phyloP scores from a whole-genome alignment of 2,329 filamentous ascomycete genomes.

The Lachnellula suecica region DNA sequence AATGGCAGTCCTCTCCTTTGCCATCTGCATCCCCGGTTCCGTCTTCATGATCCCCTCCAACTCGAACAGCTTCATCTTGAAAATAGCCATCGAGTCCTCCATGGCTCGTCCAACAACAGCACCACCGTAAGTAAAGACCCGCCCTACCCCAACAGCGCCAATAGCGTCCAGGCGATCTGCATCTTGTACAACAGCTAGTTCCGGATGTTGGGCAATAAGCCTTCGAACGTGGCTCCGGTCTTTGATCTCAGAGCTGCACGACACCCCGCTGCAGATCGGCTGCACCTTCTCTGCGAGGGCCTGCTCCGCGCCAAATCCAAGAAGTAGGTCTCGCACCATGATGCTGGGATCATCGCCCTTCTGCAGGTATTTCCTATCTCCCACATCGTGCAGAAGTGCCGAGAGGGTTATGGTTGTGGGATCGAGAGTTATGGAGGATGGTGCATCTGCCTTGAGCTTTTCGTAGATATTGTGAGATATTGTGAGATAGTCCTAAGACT shows the following conservation, averaged over 20 bases:
- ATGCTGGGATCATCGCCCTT: constrained; percentile 49
- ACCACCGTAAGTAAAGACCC: constrained; percentile 75
- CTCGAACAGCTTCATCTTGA: constrained; percentile 71
- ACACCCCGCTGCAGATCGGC: constrained; percentile 72
- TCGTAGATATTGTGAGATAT: constrained; percentile 29
- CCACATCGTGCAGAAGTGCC: constrained; percentile 81
- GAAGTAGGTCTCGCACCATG: constrained; percentile 54
- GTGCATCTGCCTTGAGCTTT: constrained; percentile 46
- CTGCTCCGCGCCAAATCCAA: constrained; percentile 53
- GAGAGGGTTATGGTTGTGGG: constrained; percentile 62
- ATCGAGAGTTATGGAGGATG: constrained; percentile 40
- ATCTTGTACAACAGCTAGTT: constrained; percentile 85
- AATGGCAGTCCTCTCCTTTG: constrained; percentile 48
- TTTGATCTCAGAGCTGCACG: constrained; percentile 71
- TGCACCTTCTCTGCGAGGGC: constrained; percentile 67
- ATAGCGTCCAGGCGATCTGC: constrained; percentile 91
- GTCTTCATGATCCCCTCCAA: constrained; percentile 59
- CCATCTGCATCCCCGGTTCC: constrained; percentile 49
- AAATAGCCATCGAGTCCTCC: constrained; percentile 66
- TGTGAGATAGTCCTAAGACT: constrained; percentile 65
- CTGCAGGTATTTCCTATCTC: constrained; percentile 73
- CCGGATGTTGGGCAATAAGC: constrained; percentile 66
- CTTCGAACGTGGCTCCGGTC: constrained; percentile 57
- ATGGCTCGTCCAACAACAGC: constrained; percentile 55
- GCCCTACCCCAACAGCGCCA: constrained; percentile 78